phyloP scores from a whole-genome alignment of 805 yeast species.

The Pichia paraexigua region DNA sequence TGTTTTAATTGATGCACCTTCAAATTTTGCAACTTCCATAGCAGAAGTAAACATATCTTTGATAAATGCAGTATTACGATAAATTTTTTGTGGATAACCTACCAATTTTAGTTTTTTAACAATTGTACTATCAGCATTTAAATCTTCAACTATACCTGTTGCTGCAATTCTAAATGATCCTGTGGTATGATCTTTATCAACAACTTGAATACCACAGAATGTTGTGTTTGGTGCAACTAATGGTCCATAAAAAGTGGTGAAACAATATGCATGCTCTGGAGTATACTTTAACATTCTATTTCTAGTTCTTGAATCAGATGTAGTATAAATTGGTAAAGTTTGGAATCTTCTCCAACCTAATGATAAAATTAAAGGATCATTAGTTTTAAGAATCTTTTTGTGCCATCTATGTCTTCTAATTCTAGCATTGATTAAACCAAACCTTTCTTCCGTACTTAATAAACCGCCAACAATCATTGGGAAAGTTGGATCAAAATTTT shows the following conservation, averaged over 20 bases:
- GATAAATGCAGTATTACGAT: slow-evolving; percentile 93
- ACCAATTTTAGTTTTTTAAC: slow-evolving; percentile 93
- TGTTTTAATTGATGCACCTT: slow-evolving; percentile 94
- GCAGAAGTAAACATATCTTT: slow-evolving; percentile 93
- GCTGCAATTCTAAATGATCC: slow-evolving; percentile 93
- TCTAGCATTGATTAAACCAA: slow-evolving; percentile 88
- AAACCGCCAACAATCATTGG: slow-evolving; percentile 91
- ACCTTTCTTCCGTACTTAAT: slow-evolving; percentile 81
- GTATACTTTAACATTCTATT: slow-evolving; percentile 97
- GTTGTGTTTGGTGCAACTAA: slow-evolving; percentile 96
- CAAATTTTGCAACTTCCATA: slow-evolving; percentile 93
- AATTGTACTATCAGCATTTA: slow-evolving; percentile 82
- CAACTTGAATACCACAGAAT: slow-evolving; percentile 88
- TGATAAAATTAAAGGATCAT: slow-evolving; percentile 89
- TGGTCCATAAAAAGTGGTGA: slow-evolving; percentile 95
- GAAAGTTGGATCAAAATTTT: slow-evolving; percentile 74
- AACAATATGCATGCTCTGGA: slow-evolving; percentile 96
- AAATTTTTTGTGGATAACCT: slow-evolving; percentile 89
- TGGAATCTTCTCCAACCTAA: slow-evolving; percentile 99
- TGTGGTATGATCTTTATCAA: slow-evolving; percentile 74
- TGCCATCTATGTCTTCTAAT: slow-evolving; percentile 99
- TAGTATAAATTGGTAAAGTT: slow-evolving; percentile 90
- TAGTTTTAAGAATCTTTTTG: slow-evolving; percentile 87
- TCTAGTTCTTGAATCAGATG: slow-evolving; percentile 95
- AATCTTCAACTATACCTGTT: slow-evolving; percentile 92